Evolutionary conservation across 2,329 filamentous ascomycete genomes (phyloP).

Genomic region (Venturia asperata): DNA sequence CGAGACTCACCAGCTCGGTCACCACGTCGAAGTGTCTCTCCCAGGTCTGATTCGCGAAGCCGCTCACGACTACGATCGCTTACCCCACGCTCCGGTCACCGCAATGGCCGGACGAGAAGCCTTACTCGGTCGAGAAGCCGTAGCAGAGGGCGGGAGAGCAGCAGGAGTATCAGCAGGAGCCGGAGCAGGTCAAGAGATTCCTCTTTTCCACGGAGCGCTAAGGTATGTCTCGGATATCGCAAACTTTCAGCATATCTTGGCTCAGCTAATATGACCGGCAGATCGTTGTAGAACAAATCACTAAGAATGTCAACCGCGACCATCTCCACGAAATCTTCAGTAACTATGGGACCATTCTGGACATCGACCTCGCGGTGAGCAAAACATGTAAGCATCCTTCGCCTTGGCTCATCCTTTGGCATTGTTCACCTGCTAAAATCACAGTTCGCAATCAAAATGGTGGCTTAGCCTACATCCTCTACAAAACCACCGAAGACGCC

Average conservation of each 20-base stretch:
- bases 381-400: constrained; percentile 59
- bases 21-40: constrained; percentile 9
- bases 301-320: constrained; percentile 84
- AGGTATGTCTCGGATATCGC: constrained; percentile 10
- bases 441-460: constrained; percentile 73
- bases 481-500: constrained; percentile 66
- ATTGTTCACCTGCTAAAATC: constrained; percentile 9
- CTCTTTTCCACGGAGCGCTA: constrained; percentile 18
- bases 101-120: background rate
- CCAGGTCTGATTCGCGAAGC: constrained; percentile 13
- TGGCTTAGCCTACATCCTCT: constrained; percentile 89
- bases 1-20: constrained; percentile 15
- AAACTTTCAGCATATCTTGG: background rate
- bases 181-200: constrained; percentile 7
- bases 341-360: constrained; percentile 74
- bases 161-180: constrained; percentile 15
- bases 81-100: constrained; percentile 7
- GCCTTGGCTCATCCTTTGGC: background rate
- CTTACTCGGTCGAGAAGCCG: constrained; percentile 10
- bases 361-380: constrained; percentile 86
- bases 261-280: constrained; percentile 33
- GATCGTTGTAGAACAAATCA: constrained; percentile 94
- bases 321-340: constrained; percentile 92
- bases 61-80: constrained; percentile 14
- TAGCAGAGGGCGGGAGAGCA: constrained; percentile 16